Percentiles rank a stretch among this genome's conserved stretches.
Evolutionary conservation across 2,329 filamentous ascomycete genomes (phyloP).

Genomic region (Mariannaea sp.): DNA sequence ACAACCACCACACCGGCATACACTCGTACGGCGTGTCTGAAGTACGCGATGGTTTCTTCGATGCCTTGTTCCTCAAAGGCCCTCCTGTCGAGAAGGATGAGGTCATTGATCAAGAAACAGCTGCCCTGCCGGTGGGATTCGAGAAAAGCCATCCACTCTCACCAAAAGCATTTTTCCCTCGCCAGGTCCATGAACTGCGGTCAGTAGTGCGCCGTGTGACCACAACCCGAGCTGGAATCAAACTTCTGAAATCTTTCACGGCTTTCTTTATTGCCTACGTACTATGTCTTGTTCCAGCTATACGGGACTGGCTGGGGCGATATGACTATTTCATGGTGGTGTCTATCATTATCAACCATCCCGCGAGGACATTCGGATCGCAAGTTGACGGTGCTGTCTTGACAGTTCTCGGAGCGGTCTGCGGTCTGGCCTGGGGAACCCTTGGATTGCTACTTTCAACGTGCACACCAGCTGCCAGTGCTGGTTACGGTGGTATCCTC

Average conservation of each 20-base stretch:
- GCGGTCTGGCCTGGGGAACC: constrained; percentile 60
- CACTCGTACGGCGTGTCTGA: constrained; percentile 52
- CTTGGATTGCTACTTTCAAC: constrained; percentile 59
- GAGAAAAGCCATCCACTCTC: constrained; percentile 54
- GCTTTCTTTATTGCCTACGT: constrained; percentile 62
- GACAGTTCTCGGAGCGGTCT: constrained; percentile 58
- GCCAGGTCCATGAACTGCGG: constrained; percentile 52
- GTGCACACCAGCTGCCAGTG: constrained; percentile 50
- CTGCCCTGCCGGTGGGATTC: constrained; percentile 53
- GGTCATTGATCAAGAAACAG: constrained; percentile 47
- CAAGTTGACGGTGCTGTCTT: constrained; percentile 61
- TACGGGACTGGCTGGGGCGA: constrained; percentile 56
- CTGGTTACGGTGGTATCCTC: constrained; percentile 60
- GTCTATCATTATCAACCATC: constrained; percentile 62
- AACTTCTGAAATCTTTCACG: constrained; percentile 57
- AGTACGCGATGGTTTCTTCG: constrained; percentile 53
- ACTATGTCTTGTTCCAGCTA: constrained; percentile 56
- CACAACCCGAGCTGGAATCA: constrained; percentile 57
- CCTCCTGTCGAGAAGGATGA: constrained; percentile 45
- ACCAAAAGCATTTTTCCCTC: constrained; percentile 51
- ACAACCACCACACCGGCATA: constrained; percentile 43
- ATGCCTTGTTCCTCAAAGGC: constrained; percentile 53
- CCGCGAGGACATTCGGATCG: constrained; percentile 59
- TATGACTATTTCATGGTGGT: constrained; percentile 61
- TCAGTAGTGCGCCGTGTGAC: constrained; percentile 47